These are phyloP conservation scores for Termitomyces titanicus DNA, from an alignment of 768 basidiomycete genomes.

Conservation along the genomic window DNA sequence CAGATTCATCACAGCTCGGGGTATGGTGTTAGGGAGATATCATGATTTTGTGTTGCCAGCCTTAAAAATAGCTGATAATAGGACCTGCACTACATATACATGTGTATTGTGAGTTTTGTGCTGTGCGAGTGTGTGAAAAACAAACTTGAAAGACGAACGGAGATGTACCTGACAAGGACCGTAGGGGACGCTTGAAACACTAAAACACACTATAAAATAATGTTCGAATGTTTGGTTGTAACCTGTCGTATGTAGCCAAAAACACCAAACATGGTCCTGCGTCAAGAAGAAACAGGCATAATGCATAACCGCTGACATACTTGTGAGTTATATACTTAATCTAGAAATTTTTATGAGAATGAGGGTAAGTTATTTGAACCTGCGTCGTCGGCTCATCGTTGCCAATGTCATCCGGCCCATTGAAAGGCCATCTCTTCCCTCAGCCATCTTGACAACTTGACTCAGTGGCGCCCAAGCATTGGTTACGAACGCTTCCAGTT, in stretches of 20 bases:
- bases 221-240: background rate
- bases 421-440: slow-evolving; percentile 45
- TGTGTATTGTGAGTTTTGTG: background rate
- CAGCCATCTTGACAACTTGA: slow-evolving; percentile 56
- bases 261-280: slow-evolving; percentile 2
- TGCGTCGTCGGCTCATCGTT: slow-evolving; percentile 7
- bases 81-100: background rate
- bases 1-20: background rate
- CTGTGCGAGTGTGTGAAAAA: too few relatives aligned
- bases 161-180: background rate
- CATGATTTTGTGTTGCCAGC: background rate
- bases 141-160: background rate
- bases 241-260: background rate
- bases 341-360: too few relatives aligned
- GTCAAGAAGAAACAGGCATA: background rate
- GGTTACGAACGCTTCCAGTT: slow-evolving; percentile 27
- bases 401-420: slow-evolving; percentile 41
- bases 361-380: slow-evolving; percentile 7
- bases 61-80: background rate
- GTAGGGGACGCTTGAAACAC: background rate
- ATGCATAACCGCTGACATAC: background rate
- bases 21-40: background rate
- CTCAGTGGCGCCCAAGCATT: slow-evolving; percentile 45
- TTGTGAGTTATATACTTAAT: background rate
- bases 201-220: background rate